Evolutionary conservation across 768 basidiomycete species (phyloP).

Genomic region (Lactarius evosmus): DNA sequence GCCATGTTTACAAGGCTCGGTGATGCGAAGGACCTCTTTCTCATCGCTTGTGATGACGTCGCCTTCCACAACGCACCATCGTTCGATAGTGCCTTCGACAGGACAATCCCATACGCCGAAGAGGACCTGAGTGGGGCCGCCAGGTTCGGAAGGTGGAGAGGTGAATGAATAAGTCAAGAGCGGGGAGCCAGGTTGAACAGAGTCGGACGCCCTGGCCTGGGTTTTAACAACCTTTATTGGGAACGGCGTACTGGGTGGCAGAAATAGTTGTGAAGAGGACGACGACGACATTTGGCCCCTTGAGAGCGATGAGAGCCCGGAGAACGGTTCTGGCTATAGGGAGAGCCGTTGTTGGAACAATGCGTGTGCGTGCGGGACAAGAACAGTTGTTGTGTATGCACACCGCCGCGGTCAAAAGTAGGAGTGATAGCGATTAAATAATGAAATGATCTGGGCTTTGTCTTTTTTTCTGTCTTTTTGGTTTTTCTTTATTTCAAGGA

Average conservation of each 20-base stretch:
- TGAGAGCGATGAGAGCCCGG: background rate
- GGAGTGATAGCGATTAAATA: slow-evolving; percentile 5
- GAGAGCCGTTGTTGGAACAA: no score
- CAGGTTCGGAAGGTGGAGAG: slow-evolving; percentile 46
- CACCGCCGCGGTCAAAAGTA: slow-evolving; percentile 11
- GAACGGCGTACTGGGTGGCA: slow-evolving; percentile 78
- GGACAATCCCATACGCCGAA: slow-evolving; percentile 91
- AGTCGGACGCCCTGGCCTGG: slow-evolving; percentile 44
- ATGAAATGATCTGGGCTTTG: background rate
- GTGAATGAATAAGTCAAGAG: slow-evolving; percentile 84
- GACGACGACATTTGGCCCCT: slow-evolving; percentile 19
- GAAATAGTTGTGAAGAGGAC: slow-evolving; percentile 55
- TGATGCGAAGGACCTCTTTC: slow-evolving; percentile 59
- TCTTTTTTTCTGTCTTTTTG: background rate
- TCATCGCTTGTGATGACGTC: slow-evolving; percentile 59
- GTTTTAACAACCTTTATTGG: slow-evolving; percentile 80
- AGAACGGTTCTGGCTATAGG: background rate
- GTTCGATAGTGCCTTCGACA: slow-evolving; percentile 71
- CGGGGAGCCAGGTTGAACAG: slow-evolving; percentile 67
- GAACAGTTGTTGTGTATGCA: slow-evolving; percentile 9
- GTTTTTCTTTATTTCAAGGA: background rate
- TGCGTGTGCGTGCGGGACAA: slow-evolving; percentile 6
- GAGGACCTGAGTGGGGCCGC: slow-evolving; percentile 57
- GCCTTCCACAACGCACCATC: slow-evolving; percentile 66
- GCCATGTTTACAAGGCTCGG: slow-evolving; percentile 95